A percentile compares a stretch with the other conserved stretches of the same genome.
These are phyloP conservation scores for Eucalyptus curtisii DNA, from an alignment of 345 rosid species.

Conservation along the genomic window DNA sequence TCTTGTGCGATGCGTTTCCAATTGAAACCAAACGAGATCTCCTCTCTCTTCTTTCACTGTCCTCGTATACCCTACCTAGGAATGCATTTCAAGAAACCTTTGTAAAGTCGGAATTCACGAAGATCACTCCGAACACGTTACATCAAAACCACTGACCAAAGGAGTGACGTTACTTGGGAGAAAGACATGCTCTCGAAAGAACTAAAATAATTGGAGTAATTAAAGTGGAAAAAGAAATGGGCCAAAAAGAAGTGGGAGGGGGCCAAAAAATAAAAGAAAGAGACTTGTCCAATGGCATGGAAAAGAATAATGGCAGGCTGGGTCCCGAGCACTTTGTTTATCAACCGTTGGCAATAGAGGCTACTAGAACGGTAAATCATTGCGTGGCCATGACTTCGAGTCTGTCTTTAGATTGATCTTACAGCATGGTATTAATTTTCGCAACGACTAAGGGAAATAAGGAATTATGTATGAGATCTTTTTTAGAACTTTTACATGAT, in stretches of 20 bases:
- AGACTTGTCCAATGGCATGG: not conserved
- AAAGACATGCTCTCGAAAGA: not conserved
- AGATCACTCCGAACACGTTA: conserved; percentile 13
- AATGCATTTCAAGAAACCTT: not conserved
- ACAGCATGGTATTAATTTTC: not conserved
- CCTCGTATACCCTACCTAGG: not conserved
- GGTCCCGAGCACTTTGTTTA: not conserved
- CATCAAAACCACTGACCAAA: not conserved
- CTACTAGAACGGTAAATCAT: not conserved
- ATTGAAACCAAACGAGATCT: not conserved
- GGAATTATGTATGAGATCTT: not conserved
- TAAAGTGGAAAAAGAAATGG: not conserved
- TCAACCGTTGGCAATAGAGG: not conserved
- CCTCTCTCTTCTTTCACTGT: not conserved
- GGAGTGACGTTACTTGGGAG: not conserved
- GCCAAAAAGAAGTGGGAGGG: not conserved
- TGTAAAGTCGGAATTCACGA: not conserved
- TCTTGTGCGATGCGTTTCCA: not conserved
- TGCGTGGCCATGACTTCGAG: not conserved
- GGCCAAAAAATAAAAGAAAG: not conserved
- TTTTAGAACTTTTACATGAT: not conserved
- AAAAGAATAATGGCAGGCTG: not conserved
- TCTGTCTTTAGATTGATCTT: not conserved
- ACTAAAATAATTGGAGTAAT: not conserved
- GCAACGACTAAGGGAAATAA: not conserved